phyloP scores from a whole-genome alignment of 495 filamentous ascomycete species.

The Massariosphaeria phaeospora region DNA sequence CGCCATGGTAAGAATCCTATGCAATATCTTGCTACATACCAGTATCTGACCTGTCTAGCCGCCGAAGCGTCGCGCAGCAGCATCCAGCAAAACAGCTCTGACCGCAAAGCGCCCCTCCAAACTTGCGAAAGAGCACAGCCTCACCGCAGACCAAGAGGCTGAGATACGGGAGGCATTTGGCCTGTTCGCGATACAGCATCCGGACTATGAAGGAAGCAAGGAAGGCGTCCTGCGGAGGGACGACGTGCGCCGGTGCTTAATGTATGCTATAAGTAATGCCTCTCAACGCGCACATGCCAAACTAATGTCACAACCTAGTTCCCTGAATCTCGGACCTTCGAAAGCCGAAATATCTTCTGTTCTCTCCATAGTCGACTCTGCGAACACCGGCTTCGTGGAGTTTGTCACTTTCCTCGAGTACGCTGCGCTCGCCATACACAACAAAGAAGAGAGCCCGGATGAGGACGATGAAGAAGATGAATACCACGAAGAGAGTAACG shows the following conservation, averaged over 20 bases:
- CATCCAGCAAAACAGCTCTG: constrained; percentile 6
- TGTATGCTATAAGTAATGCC: constrained; percentile 62
- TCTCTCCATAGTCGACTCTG: constrained; percentile 63
- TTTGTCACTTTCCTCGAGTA: constrained; percentile 77
- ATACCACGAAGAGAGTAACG: constrained; percentile 16
- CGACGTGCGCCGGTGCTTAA: constrained; percentile 76
- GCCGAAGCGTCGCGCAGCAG: constrained; percentile 39
- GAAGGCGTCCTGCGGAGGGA: constrained; percentile 68
- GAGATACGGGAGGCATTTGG: constrained; percentile 88
- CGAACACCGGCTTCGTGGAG: constrained; percentile 72
- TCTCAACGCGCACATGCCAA: too few species aligned
- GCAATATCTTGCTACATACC: not conserved
- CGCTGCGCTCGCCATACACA: constrained; percentile 73
- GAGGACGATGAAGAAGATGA: constrained; percentile 45
- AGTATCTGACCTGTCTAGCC: constrained; percentile 33
- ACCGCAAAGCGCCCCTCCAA: constrained; percentile 60
- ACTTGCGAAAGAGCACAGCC: constrained; percentile 81
- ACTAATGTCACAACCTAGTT: constrained; percentile 40
- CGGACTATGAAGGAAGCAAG: constrained; percentile 61
- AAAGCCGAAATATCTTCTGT: constrained; percentile 61
- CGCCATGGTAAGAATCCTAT: constrained; percentile 18
- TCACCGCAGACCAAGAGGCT: constrained; percentile 74
- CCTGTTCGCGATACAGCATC: constrained; percentile 59
- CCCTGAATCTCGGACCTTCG: constrained; percentile 66
- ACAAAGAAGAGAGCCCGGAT: constrained; percentile 45